Conservation (phyloP, 495 filamentous ascomycete genomes). For the Hypoxylon rickii region DNA sequence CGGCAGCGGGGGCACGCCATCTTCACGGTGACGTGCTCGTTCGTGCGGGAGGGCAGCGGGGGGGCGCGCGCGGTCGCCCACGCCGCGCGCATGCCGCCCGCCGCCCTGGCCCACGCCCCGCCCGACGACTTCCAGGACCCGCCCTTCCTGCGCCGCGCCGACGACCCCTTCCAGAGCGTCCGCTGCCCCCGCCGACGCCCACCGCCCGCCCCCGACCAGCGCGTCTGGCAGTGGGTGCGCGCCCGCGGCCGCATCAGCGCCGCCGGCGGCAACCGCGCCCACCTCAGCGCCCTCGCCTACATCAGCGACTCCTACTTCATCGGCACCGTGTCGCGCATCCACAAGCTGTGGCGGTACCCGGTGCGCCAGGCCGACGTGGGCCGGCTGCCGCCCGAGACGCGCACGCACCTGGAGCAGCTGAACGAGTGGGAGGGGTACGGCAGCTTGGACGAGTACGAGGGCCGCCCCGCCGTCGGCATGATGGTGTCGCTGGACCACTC, state of each 20-base stretch:
- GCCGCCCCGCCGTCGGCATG: conserved; percentile 74
- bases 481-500: conserved; percentile 84
- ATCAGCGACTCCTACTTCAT: conserved; percentile 92
- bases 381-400: conserved; percentile 35
- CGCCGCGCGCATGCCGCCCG: conserved; percentile 60
- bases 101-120: conserved; percentile 39
- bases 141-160: conserved; percentile 33
- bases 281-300: conserved; percentile 87
- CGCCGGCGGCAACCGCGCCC: conserved; percentile 74
- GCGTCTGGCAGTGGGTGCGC: conserved; percentile 78
- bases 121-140: conserved; percentile 47
- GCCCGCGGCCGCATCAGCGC: conserved; percentile 73
- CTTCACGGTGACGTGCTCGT: conserved; percentile 92
- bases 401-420: conserved; percentile 37
- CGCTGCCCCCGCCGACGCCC: conserved; percentile 53
- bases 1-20: conserved; percentile 86
- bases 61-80: conserved; percentile 64
- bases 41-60: conserved; percentile 72
- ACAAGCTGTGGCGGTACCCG: conserved; percentile 68
- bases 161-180: conserved; percentile 63
- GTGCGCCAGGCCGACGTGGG: conserved; percentile 43
- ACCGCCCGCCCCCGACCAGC: conserved; percentile 55
- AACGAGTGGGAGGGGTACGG: conserved; percentile 50
- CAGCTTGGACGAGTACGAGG: conserved; percentile 39
- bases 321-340: conserved; percentile 78